Evolutionary conservation across 2,329 filamentous ascomycete genomes (phyloP).

Genomic region (Ophiostoma australiae): DNA sequence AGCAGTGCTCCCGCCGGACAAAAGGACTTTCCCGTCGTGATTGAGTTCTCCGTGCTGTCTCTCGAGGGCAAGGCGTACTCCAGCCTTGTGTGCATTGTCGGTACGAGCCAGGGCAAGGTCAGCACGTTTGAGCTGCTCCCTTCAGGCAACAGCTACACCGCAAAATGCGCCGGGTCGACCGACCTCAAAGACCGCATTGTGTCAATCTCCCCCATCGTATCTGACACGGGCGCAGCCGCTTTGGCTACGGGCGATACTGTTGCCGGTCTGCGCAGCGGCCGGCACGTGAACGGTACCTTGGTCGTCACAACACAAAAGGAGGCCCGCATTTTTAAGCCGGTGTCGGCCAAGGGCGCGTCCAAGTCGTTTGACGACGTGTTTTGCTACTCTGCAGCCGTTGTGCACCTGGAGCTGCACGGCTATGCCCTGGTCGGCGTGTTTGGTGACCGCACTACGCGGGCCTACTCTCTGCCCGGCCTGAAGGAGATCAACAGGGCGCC

Average conservation of each 20-base stretch:
- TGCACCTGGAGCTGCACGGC: slow-evolving; percentile 68
- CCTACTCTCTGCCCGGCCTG: slow-evolving; percentile 79
- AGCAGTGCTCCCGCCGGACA: slow-evolving; percentile 29
- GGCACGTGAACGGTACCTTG: slow-evolving; percentile 72
- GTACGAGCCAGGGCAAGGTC: slow-evolving; percentile 77
- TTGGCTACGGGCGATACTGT: slow-evolving; percentile 70
- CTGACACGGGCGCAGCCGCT: slow-evolving; percentile 70
- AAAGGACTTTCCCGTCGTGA: slow-evolving; percentile 69
- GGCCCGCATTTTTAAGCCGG: slow-evolving; percentile 82
- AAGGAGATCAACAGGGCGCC: slow-evolving; percentile 72
- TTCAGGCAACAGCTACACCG: slow-evolving; percentile 65
- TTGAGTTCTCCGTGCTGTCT: slow-evolving; percentile 92
- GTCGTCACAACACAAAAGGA: slow-evolving; percentile 66
- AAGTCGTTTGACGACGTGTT: slow-evolving; percentile 80
- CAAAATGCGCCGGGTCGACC: slow-evolving; percentile 63
- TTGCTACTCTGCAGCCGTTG: slow-evolving; percentile 75
- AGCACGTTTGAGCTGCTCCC: slow-evolving; percentile 89
- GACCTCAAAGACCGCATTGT: slow-evolving; percentile 66
- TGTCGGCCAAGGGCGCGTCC: slow-evolving; percentile 80
- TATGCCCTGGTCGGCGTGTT: slow-evolving; percentile 80
- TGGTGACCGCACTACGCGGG: slow-evolving; percentile 71
- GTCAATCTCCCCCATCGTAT: slow-evolving; percentile 71
- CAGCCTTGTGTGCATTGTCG: slow-evolving; percentile 86
- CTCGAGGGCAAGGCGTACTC: slow-evolving; percentile 93
- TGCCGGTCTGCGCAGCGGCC: slow-evolving; percentile 68